phyloP scores from a whole-genome alignment of 176 grass and related monocot species.

The Saccharum spontaneum region DNA sequence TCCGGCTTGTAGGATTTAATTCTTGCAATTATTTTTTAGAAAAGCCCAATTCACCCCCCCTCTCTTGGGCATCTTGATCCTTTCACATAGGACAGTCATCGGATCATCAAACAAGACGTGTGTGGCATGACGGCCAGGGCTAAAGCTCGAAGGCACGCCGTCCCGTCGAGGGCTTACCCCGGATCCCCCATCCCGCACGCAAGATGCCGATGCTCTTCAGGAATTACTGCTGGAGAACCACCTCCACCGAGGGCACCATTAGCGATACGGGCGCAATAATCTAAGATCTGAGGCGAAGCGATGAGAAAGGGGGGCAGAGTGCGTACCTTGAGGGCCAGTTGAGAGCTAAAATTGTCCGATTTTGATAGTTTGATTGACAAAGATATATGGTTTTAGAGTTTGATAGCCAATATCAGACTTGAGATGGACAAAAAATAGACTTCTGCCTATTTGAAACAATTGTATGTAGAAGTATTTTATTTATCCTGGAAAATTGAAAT shows the following conservation, averaged over 20 bases:
- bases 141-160: neutral
- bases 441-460: too few relatives aligned
- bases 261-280: neutral
- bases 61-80: too few relatives aligned
- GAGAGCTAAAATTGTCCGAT: too few relatives aligned
- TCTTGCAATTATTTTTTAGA: too few relatives aligned
- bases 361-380: too few relatives aligned
- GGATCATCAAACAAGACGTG: neutral
- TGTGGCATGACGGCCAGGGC: neutral
- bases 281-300: conserved; percentile 14
- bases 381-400: too few relatives aligned
- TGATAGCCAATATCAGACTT: too few relatives aligned
- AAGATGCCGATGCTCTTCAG: neutral
- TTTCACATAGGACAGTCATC: neutral
- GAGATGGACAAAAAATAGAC: too few relatives aligned
- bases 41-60: too few relatives aligned
- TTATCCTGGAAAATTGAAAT: too few relatives aligned
- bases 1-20: too few relatives aligned
- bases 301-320: neutral
- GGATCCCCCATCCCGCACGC: conserved; percentile 14
- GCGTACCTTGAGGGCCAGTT: conserved; percentile 52
- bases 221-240: neutral
- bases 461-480: too few relatives aligned
- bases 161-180: neutral
- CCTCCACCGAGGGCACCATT: neutral